Evolutionary conservation across 1,139 yeast species (phyloP).

Genomic region (Blastobotrys persicus): DNA sequence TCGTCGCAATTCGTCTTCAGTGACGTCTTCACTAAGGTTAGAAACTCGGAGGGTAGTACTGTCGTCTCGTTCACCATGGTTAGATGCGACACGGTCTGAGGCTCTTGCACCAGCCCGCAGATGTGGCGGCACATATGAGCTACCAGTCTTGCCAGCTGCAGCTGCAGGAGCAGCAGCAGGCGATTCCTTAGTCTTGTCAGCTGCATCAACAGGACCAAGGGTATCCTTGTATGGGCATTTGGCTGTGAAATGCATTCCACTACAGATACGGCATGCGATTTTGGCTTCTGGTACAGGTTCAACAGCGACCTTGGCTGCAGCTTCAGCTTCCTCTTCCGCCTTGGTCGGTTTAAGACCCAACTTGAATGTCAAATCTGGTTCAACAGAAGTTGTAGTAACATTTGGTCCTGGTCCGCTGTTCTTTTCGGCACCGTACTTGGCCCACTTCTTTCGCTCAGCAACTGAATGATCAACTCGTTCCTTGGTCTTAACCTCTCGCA

Average conservation of each 20-base stretch:
- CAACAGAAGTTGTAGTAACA: conserved; percentile 78
- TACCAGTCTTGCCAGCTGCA: conserved; percentile 28
- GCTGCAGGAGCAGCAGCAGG: conserved; percentile 35
- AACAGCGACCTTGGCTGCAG: conserved; percentile 68
- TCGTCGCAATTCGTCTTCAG: conserved; percentile 75
- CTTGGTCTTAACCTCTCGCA: conserved; percentile 70
- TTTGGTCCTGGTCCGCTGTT: conserved; percentile 83
- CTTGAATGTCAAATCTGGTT: conserved; percentile 61
- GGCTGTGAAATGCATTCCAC: conserved; percentile 90
- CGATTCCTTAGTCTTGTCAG: conserved; percentile 36
- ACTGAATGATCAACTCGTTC: conserved; percentile 63
- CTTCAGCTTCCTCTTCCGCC: conserved; percentile 38
- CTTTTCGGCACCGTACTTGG: conserved; percentile 80
- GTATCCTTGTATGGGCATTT: conserved; percentile 96
- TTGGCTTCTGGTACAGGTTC: conserved; percentile 46
- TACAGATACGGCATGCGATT: conserved; percentile 84
- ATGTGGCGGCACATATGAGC: conserved; percentile 77
- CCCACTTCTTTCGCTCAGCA: conserved; percentile 45
- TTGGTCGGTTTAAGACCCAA: conserved; percentile 33
- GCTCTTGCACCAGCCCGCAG: conserved; percentile 58
- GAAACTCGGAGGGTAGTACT: conserved; percentile 86
- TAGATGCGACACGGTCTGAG: conserved; percentile 26
- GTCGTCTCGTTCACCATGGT: conserved; percentile 62
- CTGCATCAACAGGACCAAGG: conserved; percentile 54
- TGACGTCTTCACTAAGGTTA: conserved; percentile 82